Evolutionary conservation across 805 yeast species (phyloP), one percentile per base, ranked within the genome.

Genomic region (Lachancea cidri): DNA sequence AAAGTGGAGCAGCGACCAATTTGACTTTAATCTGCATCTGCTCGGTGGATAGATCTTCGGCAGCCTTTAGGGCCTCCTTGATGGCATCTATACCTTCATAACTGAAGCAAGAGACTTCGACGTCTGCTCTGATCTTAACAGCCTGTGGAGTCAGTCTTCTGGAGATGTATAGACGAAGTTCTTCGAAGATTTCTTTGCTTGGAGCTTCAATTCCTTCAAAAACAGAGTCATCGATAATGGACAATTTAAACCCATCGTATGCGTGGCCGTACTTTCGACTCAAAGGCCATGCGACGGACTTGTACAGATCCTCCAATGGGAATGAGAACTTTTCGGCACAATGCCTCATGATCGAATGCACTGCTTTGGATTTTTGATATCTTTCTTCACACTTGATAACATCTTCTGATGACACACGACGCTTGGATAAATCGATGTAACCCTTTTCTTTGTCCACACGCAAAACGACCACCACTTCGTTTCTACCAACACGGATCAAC

Each of bases 361-460:
- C 96, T 33, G 97, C 93, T 71, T 93, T 93, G 50, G 95, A 84
- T 70, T 89, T 91, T 71, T 86, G 91, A 70, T 86, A 93, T 67
- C 94, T 80, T 71, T 93, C 98, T 70, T 93, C 98, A 74, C 98
- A 93, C 68, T 87, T 87, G 58, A 83, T 81, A 52, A 93, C 91
- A 67, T 93, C 98, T 70, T 93, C 98, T 29, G 96, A 82, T n/a
- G 94, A 82, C 42, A 91, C 98, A 66, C 96, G 82, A 77, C 98
- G 89, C 68, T 93, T 93, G 43, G 97, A 88, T 60, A 93, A 74
- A 71, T 93, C 98, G 62, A 93, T 93, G 68, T 93, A 93, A 36
- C 98, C 98, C 69, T 93, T 93, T 66, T 93, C 98, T 67, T 89
- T 89, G 70, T 93, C 98, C 46, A 93, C 98, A 73, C 98, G 84